phyloP scores from a whole-genome alignment of 148 eudicot genomes.

The Pharnaceum exiguum region DNA sequence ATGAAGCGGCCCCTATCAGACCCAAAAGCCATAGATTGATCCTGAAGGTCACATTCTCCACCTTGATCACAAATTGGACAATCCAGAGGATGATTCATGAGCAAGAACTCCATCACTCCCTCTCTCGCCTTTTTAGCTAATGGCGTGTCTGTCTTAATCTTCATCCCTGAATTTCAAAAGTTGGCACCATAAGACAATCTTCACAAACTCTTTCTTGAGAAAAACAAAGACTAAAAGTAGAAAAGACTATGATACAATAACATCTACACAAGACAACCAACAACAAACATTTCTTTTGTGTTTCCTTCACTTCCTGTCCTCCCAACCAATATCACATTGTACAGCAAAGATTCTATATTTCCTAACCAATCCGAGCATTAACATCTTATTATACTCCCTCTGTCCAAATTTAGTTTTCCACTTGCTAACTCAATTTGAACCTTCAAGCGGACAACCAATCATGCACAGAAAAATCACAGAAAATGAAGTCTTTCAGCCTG shows the following conservation, averaged over 20 bases:
- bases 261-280: too few relatives aligned
- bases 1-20: slow-evolving; percentile 97
- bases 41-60: slow-evolving; percentile 99
- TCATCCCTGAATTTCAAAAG: slow-evolving; percentile 64
- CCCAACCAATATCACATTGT: too few relatives aligned
- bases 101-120: slow-evolving; percentile 96
- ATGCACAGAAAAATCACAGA: too few relatives aligned
- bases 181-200: neutral
- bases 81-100: slow-evolving; percentile 98
- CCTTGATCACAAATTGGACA: slow-evolving; percentile 99
- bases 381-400: too few relatives aligned
- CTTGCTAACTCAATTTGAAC: too few relatives aligned
- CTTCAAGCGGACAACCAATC: too few relatives aligned
- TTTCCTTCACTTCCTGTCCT: too few relatives aligned
- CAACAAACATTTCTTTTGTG: too few relatives aligned
- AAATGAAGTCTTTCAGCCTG: too few relatives aligned
- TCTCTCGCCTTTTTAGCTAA: slow-evolving; percentile 96
- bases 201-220: neutral
- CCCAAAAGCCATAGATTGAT: slow-evolving; percentile 99
- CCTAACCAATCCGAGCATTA: too few relatives aligned
- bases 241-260: neutral
- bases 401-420: too few relatives aligned
- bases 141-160: slow-evolving; percentile 96
- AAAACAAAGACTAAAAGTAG: neutral
- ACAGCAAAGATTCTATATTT: too few relatives aligned